These are phyloP conservation scores for Magnaporthiopsis poae DNA, from an alignment of 2,329 filamentous ascomycete species.

Conservation along the genomic window DNA sequence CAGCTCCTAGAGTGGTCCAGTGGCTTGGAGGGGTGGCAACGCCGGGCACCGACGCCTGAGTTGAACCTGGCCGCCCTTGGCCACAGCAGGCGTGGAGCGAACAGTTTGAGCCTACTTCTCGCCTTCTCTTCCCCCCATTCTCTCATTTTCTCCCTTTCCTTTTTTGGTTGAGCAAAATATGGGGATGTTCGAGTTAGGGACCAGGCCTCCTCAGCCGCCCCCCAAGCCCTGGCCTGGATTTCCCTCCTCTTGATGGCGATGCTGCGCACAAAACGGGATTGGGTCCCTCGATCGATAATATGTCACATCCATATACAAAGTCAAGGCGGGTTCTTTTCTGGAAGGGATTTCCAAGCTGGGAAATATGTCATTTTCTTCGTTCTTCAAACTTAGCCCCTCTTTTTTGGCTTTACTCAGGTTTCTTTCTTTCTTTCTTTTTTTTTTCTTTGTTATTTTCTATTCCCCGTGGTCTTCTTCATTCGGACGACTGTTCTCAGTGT, in stretches of 20 bases:
- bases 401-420: not conserved
- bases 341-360: not conserved
- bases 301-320: not conserved
- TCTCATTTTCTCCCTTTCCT: conserved; percentile 2
- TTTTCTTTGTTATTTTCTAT: not conserved
- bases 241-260: not conserved
- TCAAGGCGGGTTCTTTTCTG: not conserved
- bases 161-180: conserved; percentile 5
- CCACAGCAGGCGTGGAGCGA: not conserved
- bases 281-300: not conserved
- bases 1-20: conserved; percentile 6
- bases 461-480: not conserved
- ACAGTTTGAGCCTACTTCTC: not conserved
- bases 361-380: not conserved
- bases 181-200: not conserved
- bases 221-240: not conserved
- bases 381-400: not conserved
- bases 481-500: not conserved
- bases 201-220: not conserved
- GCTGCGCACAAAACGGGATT: not conserved
- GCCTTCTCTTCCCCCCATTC: not conserved
- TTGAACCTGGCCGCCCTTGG: not conserved
- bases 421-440: not conserved
- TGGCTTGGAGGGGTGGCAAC: conserved; percentile 1
- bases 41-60: not conserved